Percentiles rank a stretch among this genome's conserved stretches.
phyloP scores from a whole-genome alignment of 1,139 yeast species.

The Pichia sp. region DNA sequence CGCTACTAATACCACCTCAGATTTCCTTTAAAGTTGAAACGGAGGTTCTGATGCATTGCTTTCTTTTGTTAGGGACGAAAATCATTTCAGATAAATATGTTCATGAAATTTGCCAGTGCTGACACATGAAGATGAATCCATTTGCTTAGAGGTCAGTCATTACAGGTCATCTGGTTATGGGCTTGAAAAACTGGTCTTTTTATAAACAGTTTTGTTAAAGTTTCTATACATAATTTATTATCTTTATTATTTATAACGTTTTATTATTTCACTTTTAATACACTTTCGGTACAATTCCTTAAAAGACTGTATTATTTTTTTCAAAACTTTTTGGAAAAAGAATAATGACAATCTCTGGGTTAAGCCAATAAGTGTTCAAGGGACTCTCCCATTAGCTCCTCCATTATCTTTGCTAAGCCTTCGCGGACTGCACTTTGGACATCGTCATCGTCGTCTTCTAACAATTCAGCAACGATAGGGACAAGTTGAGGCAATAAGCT shows the following conservation, averaged over 20 bases:
- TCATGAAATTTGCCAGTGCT: too few species aligned
- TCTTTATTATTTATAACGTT: background rate
- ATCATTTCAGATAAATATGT: too few species aligned
- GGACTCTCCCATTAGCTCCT: conserved; percentile 90
- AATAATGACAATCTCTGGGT: background rate
- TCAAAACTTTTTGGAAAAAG: background rate
- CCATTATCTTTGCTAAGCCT: conserved; percentile 89
- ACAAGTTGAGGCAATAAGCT: conserved; percentile 87
- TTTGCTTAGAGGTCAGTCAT: conserved; percentile 10
- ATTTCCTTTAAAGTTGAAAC: too few species aligned
- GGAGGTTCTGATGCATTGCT: too few species aligned
- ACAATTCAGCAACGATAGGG: conserved; percentile 89
- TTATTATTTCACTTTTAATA: background rate
- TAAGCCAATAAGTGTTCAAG: conserved; percentile 45
- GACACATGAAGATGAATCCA: conserved; percentile 17
- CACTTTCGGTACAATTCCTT: background rate
- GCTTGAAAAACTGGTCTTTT: background rate
- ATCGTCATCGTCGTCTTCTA: conserved; percentile 92
- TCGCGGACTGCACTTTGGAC: conserved; percentile 90
- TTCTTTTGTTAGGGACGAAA: too few species aligned
- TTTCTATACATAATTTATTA: background rate
- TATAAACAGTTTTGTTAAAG: background rate
- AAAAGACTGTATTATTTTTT: background rate
- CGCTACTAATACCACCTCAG: too few species aligned
- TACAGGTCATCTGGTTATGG: background rate